Conservation (phyloP, 2,329 filamentous ascomycete species). For the Aureobasidium sp. region DNA sequence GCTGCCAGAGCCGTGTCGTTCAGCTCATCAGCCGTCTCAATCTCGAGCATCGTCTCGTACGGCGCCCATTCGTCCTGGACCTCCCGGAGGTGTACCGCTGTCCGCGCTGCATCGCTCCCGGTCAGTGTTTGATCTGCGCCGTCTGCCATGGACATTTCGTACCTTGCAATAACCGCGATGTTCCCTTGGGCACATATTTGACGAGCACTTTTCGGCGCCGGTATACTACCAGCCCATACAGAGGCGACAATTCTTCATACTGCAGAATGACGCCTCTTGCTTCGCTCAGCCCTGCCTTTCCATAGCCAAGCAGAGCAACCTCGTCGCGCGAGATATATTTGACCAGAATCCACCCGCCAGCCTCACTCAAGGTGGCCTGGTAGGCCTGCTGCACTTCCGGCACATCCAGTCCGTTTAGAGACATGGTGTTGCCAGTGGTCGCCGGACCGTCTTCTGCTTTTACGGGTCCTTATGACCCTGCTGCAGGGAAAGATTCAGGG, state of each 20-base stretch:
- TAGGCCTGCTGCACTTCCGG: slow-evolving; percentile 76
- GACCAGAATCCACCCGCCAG: slow-evolving; percentile 94
- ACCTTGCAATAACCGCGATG: slow-evolving; percentile 91
- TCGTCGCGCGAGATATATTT: slow-evolving; percentile 88
- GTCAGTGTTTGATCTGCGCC: not conserved
- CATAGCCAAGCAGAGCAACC: slow-evolving; percentile 68
- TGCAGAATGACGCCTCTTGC: slow-evolving; percentile 68
- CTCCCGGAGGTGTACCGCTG: slow-evolving; percentile 61
- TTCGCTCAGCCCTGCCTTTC: slow-evolving; percentile 76
- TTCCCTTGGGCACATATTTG: slow-evolving; percentile 86
- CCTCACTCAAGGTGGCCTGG: slow-evolving; percentile 69
- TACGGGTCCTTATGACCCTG: not conserved
- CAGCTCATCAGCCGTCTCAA: slow-evolving; percentile 67
- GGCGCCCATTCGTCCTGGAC: slow-evolving; percentile 65
- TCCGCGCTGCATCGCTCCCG: slow-evolving; percentile 56
- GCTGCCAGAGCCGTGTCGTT: slow-evolving; percentile 83
- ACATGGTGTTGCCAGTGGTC: slow-evolving; percentile 53
- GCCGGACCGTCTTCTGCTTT: slow-evolving; percentile 5
- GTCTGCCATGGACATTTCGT: slow-evolving; percentile 28
- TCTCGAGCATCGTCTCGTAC: slow-evolving; percentile 77
- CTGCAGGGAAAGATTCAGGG: slow-evolving; percentile 5
- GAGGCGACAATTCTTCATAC: slow-evolving; percentile 76
- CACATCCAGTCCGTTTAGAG: slow-evolving; percentile 89
- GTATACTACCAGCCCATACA: slow-evolving; percentile 90
- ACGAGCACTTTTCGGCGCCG: slow-evolving; percentile 82